Evolutionary conservation across 805 yeast species (phyloP).

Genomic region (Hanseniaspora pseudoguilliermondii): DNA sequence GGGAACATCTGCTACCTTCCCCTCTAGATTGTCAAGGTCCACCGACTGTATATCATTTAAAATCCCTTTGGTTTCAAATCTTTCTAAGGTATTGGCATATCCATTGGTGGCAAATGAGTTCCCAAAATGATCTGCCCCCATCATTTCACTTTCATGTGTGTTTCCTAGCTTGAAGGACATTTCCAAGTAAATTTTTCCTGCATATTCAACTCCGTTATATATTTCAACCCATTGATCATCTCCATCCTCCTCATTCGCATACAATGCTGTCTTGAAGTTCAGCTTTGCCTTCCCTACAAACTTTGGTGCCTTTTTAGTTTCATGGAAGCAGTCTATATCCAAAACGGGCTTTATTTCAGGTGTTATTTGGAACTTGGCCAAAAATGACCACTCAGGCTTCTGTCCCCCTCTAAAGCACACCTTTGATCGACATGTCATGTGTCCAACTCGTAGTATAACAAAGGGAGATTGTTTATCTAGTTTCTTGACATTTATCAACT

Average conservation of each 20-base stretch:
- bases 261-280: slow-evolving; percentile 61
- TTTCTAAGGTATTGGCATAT: neutral
- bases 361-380: slow-evolving; percentile 52
- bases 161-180: slow-evolving; percentile 71
- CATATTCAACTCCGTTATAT: slow-evolving; percentile 52
- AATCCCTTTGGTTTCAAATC: neutral
- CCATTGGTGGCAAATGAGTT: slow-evolving; percentile 1
- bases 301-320: slow-evolving; percentile 72
- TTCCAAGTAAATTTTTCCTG: slow-evolving; percentile 81
- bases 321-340: slow-evolving; percentile 62
- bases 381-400: slow-evolving; percentile 78
- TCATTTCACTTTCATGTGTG: neutral
- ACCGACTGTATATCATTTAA: slow-evolving; percentile 16
- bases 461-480: slow-evolving; percentile 92
- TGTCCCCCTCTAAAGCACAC: slow-evolving; percentile 84
- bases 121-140: slow-evolving; percentile 9
- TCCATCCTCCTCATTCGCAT: slow-evolving; percentile 57
- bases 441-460: slow-evolving; percentile 68
- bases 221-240: slow-evolving; percentile 77
- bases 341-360: slow-evolving; percentile 51
- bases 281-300: slow-evolving; percentile 73
- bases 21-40: slow-evolving; percentile 22
- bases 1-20: slow-evolving; percentile 27
- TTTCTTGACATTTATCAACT: slow-evolving; percentile 72
- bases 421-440: slow-evolving; percentile 66